Conservation (phyloP, 345 rosid species). For the Aethionema arabicum region DNA sequence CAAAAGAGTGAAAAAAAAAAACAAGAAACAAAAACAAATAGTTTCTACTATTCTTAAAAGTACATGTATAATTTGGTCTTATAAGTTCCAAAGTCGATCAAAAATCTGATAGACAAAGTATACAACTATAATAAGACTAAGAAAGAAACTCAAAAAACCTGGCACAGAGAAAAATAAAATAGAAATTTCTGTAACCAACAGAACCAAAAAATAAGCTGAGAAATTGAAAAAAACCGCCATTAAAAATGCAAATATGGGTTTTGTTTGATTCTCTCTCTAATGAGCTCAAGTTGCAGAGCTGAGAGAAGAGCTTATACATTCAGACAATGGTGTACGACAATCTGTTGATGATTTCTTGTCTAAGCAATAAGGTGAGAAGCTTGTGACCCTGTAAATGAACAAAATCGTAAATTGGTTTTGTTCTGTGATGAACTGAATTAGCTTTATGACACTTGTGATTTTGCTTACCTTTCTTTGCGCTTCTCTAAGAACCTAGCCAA, state of each 20-base stretch:
- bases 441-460: background rate
- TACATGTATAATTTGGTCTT: slow-evolving; percentile 25
- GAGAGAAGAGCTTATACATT: slow-evolving; percentile 38
- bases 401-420: slow-evolving; percentile 19
- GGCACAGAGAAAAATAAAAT: background rate
- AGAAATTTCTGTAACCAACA: background rate
- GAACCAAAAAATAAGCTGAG: background rate
- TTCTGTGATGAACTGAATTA: slow-evolving; percentile 2
- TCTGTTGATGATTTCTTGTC: slow-evolving; percentile 36
- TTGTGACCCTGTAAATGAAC: slow-evolving; percentile 43
- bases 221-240: slow-evolving; percentile 9
- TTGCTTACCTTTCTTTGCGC: slow-evolving; percentile 70
- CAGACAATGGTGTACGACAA: slow-evolving; percentile 34
- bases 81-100: slow-evolving; percentile 23
- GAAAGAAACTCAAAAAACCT: slow-evolving; percentile 20
- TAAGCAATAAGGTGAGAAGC: slow-evolving; percentile 45
- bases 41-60: slow-evolving; percentile 14
- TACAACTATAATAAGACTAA: slow-evolving; percentile 30
- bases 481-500: slow-evolving; percentile 79
- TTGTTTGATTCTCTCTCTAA: slow-evolving; percentile 28
- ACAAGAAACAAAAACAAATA: slow-evolving; percentile 26
- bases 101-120: slow-evolving; percentile 33
- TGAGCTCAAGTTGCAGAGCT: slow-evolving; percentile 39
- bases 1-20: slow-evolving; percentile 3
- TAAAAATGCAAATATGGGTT: slow-evolving; percentile 16